These are phyloP conservation scores for Claviceps paspali DNA, from an alignment of 2,329 filamentous ascomycete genomes.

Conservation along the genomic window DNA sequence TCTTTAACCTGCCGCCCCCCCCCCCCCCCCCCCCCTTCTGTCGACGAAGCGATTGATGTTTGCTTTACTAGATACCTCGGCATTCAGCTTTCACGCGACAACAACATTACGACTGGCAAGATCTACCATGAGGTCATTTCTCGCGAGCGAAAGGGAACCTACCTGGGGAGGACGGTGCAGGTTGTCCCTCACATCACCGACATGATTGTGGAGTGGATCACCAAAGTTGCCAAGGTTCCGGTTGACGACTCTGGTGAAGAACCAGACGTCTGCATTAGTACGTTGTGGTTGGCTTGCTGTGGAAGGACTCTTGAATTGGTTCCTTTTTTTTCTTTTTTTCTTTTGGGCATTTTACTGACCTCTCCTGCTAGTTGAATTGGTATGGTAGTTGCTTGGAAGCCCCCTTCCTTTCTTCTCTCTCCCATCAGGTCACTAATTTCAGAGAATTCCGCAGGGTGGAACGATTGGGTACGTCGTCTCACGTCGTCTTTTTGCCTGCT, in stretches of 20 bases:
- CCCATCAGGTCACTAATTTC: background rate
- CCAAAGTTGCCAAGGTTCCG: slow-evolving; percentile 68
- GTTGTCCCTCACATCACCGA: slow-evolving; percentile 87
- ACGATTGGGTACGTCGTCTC: slow-evolving; percentile 31
- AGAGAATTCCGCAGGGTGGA: slow-evolving; percentile 32
- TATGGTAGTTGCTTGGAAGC: slow-evolving; percentile 10
- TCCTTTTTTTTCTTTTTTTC: background rate
- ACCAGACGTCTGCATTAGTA: slow-evolving; percentile 86
- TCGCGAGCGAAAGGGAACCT: slow-evolving; percentile 45
- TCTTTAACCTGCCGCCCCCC: too few relatives aligned
- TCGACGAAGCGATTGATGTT: background rate
- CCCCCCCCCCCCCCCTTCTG: too few relatives aligned
- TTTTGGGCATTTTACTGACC: slow-evolving; percentile 8
- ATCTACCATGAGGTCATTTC: slow-evolving; percentile 48
- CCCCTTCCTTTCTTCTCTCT: too few relatives aligned
- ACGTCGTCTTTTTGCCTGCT: too few relatives aligned
- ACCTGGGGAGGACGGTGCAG: slow-evolving; percentile 78
- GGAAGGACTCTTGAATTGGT: background rate
- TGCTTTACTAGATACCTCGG: slow-evolving; percentile 45
- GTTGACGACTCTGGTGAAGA: slow-evolving; percentile 71
- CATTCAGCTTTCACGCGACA: slow-evolving; percentile 66
- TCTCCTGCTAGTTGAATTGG: slow-evolving; percentile 18
- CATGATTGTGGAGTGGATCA: slow-evolving; percentile 84
- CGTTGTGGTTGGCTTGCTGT: slow-evolving; percentile 16
- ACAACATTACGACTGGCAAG: slow-evolving; percentile 97